These are phyloP conservation scores for Calonectria honghensis DNA, from an alignment of 2,329 filamentous ascomycete species.

Conservation along the genomic window DNA sequence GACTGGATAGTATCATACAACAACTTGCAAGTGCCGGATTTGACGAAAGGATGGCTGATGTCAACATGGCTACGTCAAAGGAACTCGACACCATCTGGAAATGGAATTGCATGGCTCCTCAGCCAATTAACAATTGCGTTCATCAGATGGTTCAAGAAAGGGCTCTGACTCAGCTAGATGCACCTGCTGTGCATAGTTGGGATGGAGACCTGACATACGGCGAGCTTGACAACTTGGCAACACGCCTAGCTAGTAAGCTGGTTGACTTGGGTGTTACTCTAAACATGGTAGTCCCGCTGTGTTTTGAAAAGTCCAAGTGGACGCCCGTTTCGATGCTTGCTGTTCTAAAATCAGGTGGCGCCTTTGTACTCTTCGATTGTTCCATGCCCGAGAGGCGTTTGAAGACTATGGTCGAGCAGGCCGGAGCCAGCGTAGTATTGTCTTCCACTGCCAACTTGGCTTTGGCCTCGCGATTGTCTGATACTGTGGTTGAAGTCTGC, in stretches of 20 bases:
- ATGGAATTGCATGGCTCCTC: conserved; percentile 38
- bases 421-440: not conserved
- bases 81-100: conserved; percentile 46
- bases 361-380: not conserved
- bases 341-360: not conserved
- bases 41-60: not conserved
- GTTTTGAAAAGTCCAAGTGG: conserved; percentile 21
- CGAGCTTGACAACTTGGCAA: not conserved
- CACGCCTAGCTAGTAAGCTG: not conserved
- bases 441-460: not conserved
- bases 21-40: conserved; percentile 12
- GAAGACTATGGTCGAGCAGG: not conserved
- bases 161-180: not conserved
- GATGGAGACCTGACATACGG: conserved; percentile 2
- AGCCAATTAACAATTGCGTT: conserved; percentile 41
- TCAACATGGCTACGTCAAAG: conserved; percentile 37
- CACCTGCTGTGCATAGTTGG: not conserved
- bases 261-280: not conserved
- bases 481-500: not conserved
- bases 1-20: conserved; percentile 27
- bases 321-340: not conserved
- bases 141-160: conserved; percentile 41
- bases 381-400: not conserved
- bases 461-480: not conserved
- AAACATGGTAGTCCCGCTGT: not conserved